Base-by-base conservation (phyloP, 176 grass and related monocot genomes). In the Triticum aestivum region DNA sequence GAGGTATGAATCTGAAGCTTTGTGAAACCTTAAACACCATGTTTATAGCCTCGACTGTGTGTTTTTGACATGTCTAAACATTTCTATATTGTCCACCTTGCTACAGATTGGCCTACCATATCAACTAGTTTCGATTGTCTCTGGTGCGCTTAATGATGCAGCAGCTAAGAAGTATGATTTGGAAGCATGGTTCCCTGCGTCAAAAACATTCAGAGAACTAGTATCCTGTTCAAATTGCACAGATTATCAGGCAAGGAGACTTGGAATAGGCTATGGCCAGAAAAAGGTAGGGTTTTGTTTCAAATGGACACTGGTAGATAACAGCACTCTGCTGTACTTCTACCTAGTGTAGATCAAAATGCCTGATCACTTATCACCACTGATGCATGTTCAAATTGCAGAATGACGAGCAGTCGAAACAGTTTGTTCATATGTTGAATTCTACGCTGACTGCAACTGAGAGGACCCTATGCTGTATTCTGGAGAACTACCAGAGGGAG, bases 181-280 rank as follows among this genome's bases (percentile, higher is more conserved):
- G 20, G 94, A 99, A 90, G 97, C 89, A 26, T 99, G 94, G 97
- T 99, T 99, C 88, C 97, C 94, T 18, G 92, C 94, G 83, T 94
- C 97, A 71, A 96, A 96, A 70, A 94, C 89, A 6, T 99, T 75
- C 80, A 91, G 94, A 88, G 97, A 99, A 72, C 76, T 99, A 4
- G 97, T 99, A 8, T 96, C 94, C 8, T 99, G 97, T 86, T 99
- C 94, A 61, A 99, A 99, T 59, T 99, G 92, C 84, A 99, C 97
- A 6, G 97, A 99, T 24, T 99, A 87, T 82, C 97, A 99, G 84
- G 91, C 97, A 49, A 92, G 97, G 80, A 96, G 89, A 71, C 84
- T 99, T 86, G 97, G 92, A 73, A 99, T 96, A 54, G 92, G 89
- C 27, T 96, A 88, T 27, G 90, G 97, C 61, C 94, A 99, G 89